A percentile compares a stretch with the other conserved stretches of the same genome.
phyloP scores from a whole-genome alignment of 2,329 filamentous ascomycete genomes.

The Pestalotiopsis sp. region DNA sequence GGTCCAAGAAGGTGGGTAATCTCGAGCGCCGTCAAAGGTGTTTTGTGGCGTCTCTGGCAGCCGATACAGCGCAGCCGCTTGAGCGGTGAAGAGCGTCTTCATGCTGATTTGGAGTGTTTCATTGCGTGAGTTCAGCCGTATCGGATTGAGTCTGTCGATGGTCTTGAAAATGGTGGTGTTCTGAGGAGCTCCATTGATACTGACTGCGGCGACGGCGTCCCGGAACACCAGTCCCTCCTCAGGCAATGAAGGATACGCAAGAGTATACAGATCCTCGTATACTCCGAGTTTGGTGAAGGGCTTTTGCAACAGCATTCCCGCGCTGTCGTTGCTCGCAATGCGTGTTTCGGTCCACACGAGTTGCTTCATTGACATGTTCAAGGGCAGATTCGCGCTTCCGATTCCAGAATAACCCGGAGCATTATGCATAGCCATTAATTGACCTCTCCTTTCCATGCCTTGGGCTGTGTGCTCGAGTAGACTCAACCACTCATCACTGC shows the following conservation, averaged over 20 bases:
- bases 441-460: not conserved
- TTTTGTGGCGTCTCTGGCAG: not conserved
- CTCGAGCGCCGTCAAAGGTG: not conserved
- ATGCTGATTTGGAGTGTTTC: not conserved
- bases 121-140: not conserved
- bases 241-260: not conserved
- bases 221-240: not conserved
- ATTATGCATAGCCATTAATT: not conserved
- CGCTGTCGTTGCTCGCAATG: not conserved
- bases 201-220: not conserved
- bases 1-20: not conserved
- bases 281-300: not conserved
- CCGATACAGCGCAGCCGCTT: not conserved
- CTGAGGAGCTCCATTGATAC: not conserved
- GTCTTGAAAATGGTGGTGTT: not conserved
- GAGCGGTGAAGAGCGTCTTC: not conserved
- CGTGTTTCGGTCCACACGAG: not conserved
- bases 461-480: not conserved
- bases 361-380: not conserved
- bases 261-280: not conserved
- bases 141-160: not conserved
- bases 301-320: not conserved
- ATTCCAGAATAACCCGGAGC: not conserved
- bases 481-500: not conserved
- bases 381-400: not conserved